A percentile compares a stretch with the other conserved stretches of the same genome.
Evolutionary conservation across 179 eudicot species (phyloP).

Genomic region (Camellia oleifera): DNA sequence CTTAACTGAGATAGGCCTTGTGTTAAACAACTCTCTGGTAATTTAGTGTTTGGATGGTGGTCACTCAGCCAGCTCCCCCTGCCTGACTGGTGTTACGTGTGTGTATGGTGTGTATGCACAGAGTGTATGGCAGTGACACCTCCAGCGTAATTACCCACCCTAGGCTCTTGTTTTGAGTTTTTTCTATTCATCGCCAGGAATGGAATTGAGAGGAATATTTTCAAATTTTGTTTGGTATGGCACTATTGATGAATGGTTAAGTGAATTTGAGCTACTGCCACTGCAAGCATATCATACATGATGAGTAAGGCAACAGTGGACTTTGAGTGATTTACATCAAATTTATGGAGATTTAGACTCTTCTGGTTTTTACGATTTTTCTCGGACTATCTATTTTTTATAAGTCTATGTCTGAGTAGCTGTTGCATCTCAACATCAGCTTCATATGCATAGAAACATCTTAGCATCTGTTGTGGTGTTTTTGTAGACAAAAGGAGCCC

Average conservation of each 20-base stretch:
- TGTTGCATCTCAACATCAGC: constrained; percentile 9
- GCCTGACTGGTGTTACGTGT: background rate
- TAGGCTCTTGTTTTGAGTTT: background rate
- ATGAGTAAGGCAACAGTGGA: background rate
- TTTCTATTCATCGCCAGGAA: background rate
- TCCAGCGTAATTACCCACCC: background rate
- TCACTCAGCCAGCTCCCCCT: background rate
- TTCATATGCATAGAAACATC: constrained; percentile 6
- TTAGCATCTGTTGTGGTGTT: constrained; percentile 8
- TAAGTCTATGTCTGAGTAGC: too few relatives aligned
- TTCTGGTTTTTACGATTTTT: background rate
- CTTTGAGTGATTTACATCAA: background rate
- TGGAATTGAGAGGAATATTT: background rate
- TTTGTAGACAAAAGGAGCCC: constrained; percentile 54
- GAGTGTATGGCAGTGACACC: background rate
- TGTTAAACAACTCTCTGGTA: background rate
- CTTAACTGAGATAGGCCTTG: background rate
- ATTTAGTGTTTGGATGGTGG: background rate
- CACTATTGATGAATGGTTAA: background rate
- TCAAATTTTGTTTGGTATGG: background rate
- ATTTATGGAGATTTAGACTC: background rate
- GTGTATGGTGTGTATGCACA: background rate
- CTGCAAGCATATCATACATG: background rate
- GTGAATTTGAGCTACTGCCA: background rate
- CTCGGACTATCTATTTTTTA: background rate